Percentiles rank a stretch among this genome's conserved stretches.
These are phyloP conservation scores for Bipolaris victoriae DNA, from an alignment of 2,329 filamentous ascomycete species.

Conservation along the genomic window DNA sequence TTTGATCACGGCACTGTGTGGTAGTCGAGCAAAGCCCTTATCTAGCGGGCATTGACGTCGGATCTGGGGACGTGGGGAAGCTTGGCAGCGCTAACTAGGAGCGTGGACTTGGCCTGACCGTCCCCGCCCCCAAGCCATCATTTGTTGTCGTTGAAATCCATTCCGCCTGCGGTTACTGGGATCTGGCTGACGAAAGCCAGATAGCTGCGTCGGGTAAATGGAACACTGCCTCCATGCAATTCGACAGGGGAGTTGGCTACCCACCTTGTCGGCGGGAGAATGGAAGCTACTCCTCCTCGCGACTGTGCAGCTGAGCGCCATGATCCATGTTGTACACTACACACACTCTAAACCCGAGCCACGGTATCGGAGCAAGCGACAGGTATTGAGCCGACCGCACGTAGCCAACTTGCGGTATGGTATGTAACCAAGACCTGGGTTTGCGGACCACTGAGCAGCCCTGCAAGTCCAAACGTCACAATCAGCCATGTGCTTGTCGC, in stretches of 20 bases:
- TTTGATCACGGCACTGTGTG: background rate
- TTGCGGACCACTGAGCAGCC: background rate
- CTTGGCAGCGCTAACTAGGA: constrained; percentile 18
- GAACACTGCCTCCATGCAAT: constrained; percentile 31
- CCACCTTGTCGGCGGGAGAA: constrained; percentile 23
- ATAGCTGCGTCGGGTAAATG: constrained; percentile 40
- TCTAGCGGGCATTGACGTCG: constrained; percentile 4
- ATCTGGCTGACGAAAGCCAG: constrained; percentile 28
- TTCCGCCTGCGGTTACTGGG: constrained; percentile 19
- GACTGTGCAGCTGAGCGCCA: background rate
- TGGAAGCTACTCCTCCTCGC: constrained; percentile 14
- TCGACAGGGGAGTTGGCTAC: constrained; percentile 26
- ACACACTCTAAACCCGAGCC: constrained; percentile 8
- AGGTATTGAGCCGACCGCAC: background rate
- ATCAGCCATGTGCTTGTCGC: constrained; percentile 22
- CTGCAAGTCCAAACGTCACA: constrained; percentile 9
- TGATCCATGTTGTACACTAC: background rate
- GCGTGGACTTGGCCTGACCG: constrained; percentile 7
- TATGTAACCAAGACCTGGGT: background rate
- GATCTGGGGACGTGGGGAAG: constrained; percentile 15
- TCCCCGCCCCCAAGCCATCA: constrained; percentile 11
- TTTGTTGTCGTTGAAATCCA: constrained; percentile 8
- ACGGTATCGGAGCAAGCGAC: constrained; percentile 4
- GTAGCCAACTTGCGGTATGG: constrained; percentile 6
- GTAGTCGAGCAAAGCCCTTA: background rate